Conservation (phyloP, 495 filamentous ascomycete species). For the Aspergillus indologenus region DNA sequence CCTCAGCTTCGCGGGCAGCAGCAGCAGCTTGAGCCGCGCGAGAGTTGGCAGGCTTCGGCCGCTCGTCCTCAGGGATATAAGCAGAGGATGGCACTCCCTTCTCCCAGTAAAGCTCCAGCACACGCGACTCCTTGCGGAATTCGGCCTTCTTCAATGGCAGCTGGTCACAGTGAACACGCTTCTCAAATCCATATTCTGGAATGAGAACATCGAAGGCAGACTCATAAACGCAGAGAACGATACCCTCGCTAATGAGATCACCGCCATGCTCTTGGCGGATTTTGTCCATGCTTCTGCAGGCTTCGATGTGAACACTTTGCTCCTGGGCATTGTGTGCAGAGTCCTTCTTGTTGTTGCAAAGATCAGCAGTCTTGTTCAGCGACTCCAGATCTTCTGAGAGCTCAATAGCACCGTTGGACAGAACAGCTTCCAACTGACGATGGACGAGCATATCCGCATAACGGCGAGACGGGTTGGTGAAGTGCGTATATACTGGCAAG, state of each 20-base stretch:
- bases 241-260: conserved; percentile 93
- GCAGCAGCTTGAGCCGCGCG: conserved; percentile 68
- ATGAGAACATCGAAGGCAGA: conserved; percentile 98
- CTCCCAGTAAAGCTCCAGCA: conserved; percentile 98
- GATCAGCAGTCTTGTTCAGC: conserved; percentile 87
- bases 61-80: conserved; percentile 95
- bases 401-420: conserved; percentile 78
- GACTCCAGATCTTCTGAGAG: conserved; percentile 87
- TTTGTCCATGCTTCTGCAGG: conserved; percentile 91
- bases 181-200: conserved; percentile 97
- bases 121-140: conserved; percentile 89
- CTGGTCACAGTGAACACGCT: conserved; percentile 98
- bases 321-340: conserved; percentile 96
- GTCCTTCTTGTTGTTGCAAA: conserved; percentile 98
- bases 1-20: conserved; percentile 74
- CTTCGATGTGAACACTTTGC: conserved; percentile 97
- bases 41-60: conserved; percentile 66
- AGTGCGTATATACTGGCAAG: conserved; percentile 92
- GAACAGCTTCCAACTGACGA: conserved; percentile 83
- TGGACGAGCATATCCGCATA: conserved; percentile 95
- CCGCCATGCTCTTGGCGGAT: conserved; percentile 78
- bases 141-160: conserved; percentile 97
- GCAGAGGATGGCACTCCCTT: conserved; percentile 96
- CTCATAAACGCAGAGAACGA: conserved; percentile 96
- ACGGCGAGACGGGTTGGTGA: conserved; percentile 91